A percentile compares a stretch with the other conserved stretches of the same genome.
These are phyloP conservation scores for Gremmenia infestans DNA, from an alignment of 2,329 filamentous ascomycete genomes.

Conservation along the genomic window DNA sequence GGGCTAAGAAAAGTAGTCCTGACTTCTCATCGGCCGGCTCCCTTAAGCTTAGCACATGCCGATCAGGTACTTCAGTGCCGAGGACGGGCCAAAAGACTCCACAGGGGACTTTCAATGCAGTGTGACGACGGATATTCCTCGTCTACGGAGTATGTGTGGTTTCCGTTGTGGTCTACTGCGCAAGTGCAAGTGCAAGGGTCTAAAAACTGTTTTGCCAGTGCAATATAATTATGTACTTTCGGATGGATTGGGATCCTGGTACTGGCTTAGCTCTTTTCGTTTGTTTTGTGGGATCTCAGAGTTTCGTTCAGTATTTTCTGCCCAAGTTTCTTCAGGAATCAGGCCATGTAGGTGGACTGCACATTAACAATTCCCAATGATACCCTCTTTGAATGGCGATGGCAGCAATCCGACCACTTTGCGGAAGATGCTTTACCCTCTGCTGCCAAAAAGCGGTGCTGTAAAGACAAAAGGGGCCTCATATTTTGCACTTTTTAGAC, in stretches of 20 bases:
- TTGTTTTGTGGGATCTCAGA: neutral
- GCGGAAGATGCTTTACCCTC: conserved; percentile 8
- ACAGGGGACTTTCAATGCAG: conserved; percentile 6
- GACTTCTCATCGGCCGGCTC: neutral
- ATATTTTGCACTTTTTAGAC: conserved; percentile 43
- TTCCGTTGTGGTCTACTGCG: neutral
- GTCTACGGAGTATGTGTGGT: neutral
- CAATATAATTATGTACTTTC: neutral
- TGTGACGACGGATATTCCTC: conserved; percentile 10
- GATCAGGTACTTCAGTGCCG: conserved; percentile 8
- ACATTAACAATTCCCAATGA: conserved; percentile 7
- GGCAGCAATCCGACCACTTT: conserved; percentile 8
- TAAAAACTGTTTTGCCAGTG: neutral
- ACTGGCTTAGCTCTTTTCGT: neutral
- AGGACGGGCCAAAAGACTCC: neutral
- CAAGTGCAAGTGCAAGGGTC: neutral
- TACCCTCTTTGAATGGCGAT: conserved; percentile 1
- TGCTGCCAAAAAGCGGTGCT: conserved; percentile 34
- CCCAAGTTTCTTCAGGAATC: neutral
- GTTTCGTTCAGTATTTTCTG: neutral
- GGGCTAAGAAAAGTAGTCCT: neutral
- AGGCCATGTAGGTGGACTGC: conserved; percentile 1
- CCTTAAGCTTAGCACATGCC: neutral
- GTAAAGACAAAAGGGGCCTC: conserved; percentile 40
- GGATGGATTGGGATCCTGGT: neutral